Conservation (phyloP, 805 yeast species). For the Wickerhamiella azymoides region DNA sequence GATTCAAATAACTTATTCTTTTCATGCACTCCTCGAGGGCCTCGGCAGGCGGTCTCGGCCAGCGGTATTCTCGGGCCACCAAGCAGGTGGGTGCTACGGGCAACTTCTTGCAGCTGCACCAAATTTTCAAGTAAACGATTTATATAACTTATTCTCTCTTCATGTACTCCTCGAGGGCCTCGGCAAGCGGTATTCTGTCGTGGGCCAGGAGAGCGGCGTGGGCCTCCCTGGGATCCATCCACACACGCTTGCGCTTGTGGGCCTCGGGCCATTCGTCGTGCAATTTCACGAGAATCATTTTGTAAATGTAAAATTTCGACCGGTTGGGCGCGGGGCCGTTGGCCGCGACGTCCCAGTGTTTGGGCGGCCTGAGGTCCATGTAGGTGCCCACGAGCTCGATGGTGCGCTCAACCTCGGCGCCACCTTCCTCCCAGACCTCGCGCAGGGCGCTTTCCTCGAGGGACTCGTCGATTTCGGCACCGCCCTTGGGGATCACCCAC, state of each 20-base stretch:
- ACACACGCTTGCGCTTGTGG: slow-evolving; percentile 44
- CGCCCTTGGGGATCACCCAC: slow-evolving; percentile 95
- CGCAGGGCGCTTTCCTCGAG: slow-evolving; percentile 47
- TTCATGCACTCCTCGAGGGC: slow-evolving; percentile 17
- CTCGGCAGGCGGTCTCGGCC: slow-evolving; percentile 22
- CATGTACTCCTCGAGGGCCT: slow-evolving; percentile 18
- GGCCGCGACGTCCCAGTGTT: slow-evolving; percentile 27
- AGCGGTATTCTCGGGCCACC: too few species aligned
- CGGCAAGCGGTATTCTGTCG: slow-evolving; percentile 23
- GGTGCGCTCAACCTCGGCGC: slow-evolving; percentile 55
- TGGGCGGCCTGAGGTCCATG: slow-evolving; percentile 43
- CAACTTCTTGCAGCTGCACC: not conserved
- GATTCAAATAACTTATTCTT: not conserved
- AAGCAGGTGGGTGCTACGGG: slow-evolving; percentile 34
- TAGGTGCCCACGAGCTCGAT: slow-evolving; percentile 44
- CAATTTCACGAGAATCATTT: slow-evolving; percentile 47
- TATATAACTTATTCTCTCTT: not conserved
- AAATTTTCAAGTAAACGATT: not conserved
- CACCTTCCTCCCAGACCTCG: slow-evolving; percentile 98
- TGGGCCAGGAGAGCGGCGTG: slow-evolving; percentile 21
- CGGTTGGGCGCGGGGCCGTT: slow-evolving; percentile 41
- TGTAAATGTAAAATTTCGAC: slow-evolving; percentile 80
- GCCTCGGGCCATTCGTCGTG: slow-evolving; percentile 66
- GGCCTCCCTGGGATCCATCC: slow-evolving; percentile 39
- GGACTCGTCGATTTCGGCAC: slow-evolving; percentile 73